Conservation (phyloP, 352 stramenopile genomes). For the Pythium dissotocum region DNA sequence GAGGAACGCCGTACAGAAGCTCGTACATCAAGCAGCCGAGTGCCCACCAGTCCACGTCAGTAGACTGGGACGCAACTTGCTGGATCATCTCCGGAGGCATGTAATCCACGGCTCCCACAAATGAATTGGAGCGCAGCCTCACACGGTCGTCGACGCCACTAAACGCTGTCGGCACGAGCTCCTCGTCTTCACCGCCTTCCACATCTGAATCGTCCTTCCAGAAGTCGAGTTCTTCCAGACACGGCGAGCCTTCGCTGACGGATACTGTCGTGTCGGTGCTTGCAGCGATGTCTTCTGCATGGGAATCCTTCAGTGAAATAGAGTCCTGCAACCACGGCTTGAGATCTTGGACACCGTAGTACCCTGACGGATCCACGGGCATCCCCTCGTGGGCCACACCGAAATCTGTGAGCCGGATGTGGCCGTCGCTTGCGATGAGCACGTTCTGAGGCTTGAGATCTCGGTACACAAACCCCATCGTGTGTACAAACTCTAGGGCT, state of each 20-base stretch:
- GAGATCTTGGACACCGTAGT: background rate
- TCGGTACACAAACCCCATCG: conserved; percentile 44
- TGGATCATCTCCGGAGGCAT: conserved; percentile 87
- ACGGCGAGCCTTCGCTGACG: background rate
- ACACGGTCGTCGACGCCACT: conserved; percentile 72
- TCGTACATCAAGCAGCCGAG: conserved; percentile 78
- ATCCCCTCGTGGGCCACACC: conserved; percentile 31
- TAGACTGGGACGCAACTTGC: conserved; percentile 26
- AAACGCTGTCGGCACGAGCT: background rate
- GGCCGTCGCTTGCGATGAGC: conserved; percentile 26
- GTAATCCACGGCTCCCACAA: conserved; percentile 80
- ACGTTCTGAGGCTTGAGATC: conserved; percentile 69
- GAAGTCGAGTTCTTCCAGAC: conserved; percentile 1
- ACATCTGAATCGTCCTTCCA: background rate
- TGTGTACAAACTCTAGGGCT: conserved; percentile 42
- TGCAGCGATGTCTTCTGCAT: background rate
- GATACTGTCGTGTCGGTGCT: conserved; percentile 2
- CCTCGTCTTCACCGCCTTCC: background rate
- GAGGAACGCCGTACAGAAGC: conserved; percentile 63
- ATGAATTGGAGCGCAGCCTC: conserved; percentile 73
- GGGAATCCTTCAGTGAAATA: background rate
- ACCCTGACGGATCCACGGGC: conserved; percentile 3
- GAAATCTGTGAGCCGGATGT: conserved; percentile 34
- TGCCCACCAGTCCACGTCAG: conserved; percentile 76
- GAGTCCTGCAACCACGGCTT: background rate